Percentiles rank a stretch among this genome's conserved stretches.
Conservation (phyloP, 805 yeast genomes). For the Cyberlindnera americana region DNA sequence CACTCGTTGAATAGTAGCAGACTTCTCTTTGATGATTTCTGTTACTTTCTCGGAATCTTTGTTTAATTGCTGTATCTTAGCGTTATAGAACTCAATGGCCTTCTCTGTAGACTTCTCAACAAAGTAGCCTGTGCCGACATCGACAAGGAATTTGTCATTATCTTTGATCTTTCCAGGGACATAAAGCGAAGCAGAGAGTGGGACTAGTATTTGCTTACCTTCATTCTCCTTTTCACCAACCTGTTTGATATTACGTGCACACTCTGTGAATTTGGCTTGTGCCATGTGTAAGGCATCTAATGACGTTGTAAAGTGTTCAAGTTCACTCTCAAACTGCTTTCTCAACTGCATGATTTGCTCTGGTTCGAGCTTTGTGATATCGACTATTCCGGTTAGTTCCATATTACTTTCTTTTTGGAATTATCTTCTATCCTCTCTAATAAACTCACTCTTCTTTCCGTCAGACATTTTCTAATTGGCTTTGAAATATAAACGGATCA, state of each 20-base stretch:
- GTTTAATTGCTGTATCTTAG: conserved; percentile 67
- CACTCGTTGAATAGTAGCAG: conserved; percentile 56
- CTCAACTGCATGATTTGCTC: conserved; percentile 85
- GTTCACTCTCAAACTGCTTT: conserved; percentile 77
- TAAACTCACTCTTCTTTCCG: conserved; percentile 13
- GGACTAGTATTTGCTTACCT: conserved; percentile 64
- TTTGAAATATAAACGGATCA: too few species aligned
- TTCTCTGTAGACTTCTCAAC: conserved; percentile 73
- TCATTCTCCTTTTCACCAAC: conserved; percentile 41
- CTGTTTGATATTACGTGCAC: conserved; percentile 63
- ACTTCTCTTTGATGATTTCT: conserved; percentile 71
- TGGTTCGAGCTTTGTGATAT: conserved; percentile 66
- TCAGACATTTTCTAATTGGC: conserved; percentile 15
- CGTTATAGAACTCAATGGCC: conserved; percentile 67
- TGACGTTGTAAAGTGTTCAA: conserved; percentile 82
- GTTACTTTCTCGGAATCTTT: conserved; percentile 72
- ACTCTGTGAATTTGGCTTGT: conserved; percentile 74
- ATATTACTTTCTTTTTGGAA: too few species aligned
- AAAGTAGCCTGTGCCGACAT: conserved; percentile 94
- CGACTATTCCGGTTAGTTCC: conserved; percentile 38
- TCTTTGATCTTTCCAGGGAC: conserved; percentile 78
- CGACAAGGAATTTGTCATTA: conserved; percentile 74
- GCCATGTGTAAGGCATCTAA: conserved; percentile 82
- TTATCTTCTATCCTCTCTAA: neutral
- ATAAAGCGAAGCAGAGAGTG: conserved; percentile 83